phyloP scores from a whole-genome alignment of 1,284 basidiomycete genomes.

The Rhodofomes roseus region DNA sequence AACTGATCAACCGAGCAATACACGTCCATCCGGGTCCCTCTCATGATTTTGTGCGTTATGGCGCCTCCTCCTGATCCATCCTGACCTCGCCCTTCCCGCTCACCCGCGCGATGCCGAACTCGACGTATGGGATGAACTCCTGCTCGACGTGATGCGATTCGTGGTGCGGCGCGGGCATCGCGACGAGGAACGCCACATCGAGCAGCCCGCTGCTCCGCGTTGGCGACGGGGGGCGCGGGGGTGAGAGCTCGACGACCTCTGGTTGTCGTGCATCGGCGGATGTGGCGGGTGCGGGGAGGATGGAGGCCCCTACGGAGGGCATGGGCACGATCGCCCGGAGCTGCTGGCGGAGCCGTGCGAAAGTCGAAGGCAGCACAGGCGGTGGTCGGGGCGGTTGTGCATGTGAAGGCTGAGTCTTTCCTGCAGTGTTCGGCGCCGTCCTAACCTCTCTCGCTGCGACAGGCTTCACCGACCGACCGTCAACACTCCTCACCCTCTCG shows the following conservation, averaged over 20 bases:
- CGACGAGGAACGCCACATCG: slow-evolving; percentile 17
- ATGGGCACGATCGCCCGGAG: background rate
- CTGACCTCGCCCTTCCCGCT: background rate
- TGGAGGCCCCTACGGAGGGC: background rate
- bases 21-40: background rate
- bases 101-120: slow-evolving; percentile 18
- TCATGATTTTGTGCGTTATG: background rate
- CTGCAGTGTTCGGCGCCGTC: background rate
- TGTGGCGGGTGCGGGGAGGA: slow-evolving; percentile 10
- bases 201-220: slow-evolving; percentile 3
- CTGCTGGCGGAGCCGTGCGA: background rate
- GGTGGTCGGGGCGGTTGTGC: background rate
- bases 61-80: background rate
- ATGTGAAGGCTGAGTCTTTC: background rate
- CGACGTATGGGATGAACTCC: slow-evolving; percentile 17
- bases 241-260: background rate
- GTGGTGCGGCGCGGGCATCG: slow-evolving; percentile 18
- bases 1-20: background rate
- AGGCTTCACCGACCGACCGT: background rate
- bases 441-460: background rate
- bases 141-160: slow-evolving; percentile 7
- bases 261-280: background rate
- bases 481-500: background rate
- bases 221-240: background rate
- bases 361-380: background rate